These are phyloP conservation scores for Saitozyma podzolica DNA, from an alignment of 768 basidiomycete genomes.

Conservation along the genomic window DNA sequence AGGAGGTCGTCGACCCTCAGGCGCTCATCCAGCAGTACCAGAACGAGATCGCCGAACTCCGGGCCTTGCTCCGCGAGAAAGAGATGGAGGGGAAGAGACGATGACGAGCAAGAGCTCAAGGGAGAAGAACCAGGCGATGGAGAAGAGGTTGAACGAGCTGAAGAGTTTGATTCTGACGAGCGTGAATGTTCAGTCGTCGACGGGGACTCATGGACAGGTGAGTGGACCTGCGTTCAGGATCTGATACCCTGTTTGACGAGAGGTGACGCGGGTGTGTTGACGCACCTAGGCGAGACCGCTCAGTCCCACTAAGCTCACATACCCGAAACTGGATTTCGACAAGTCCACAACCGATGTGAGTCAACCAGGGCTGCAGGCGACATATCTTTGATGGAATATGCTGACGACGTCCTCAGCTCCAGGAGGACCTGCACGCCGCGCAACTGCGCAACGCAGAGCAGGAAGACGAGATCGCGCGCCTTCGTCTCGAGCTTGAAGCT, in stretches of 20 bases:
- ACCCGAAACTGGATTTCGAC: conserved; percentile 61
- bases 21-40: conserved; percentile 91
- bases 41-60: conserved; percentile 89
- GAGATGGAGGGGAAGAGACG: conserved; percentile 13
- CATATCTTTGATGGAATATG: neutral
- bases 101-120: neutral
- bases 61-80: conserved; percentile 57
- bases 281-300: conserved; percentile 61
- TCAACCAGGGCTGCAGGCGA: conserved; percentile 9
- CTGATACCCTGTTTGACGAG: neutral
- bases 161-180: conserved; percentile 61
- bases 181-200: conserved; percentile 71
- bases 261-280: neutral
- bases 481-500: conserved; percentile 73
- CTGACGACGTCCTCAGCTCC: conserved; percentile 58
- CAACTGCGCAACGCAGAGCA: conserved; percentile 77
- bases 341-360: conserved; percentile 79
- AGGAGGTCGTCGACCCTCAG: conserved; percentile 88
- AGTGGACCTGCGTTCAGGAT: neutral
- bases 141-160: conserved; percentile 47
- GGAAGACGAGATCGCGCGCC: conserved; percentile 75
- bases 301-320: conserved; percentile 81
- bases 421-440: conserved; percentile 81
- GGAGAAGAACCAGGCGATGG: conserved; percentile 36
- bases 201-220: conserved; percentile 49